Base-by-base conservation (phyloP, 768 basidiomycete species). In the Dacryopinax primogenitus region DNA sequence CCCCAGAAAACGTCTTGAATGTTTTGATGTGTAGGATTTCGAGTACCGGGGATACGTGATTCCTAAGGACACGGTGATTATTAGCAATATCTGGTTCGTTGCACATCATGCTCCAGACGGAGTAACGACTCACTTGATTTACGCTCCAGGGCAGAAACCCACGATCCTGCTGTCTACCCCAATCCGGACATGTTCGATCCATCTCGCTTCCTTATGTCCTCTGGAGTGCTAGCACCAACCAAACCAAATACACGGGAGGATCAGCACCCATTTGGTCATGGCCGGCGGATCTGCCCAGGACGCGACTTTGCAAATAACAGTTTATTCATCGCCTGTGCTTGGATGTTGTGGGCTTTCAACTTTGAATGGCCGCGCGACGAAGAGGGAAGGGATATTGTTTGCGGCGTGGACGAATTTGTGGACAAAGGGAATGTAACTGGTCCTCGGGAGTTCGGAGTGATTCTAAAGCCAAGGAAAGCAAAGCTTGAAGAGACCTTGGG, bases 261-360 rank as follows among this genome's bases (percentile, higher is more conserved):
- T 28, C 39, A 33, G 15, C 41, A 34, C 33, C 45, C 35, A 15
- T 35, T 47, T 51, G 66, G 61, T 28, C 51, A 62, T 62, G 64
- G 45, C 32, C 16, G 66, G 21, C 80, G 80, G 39, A 69, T 77
- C 61, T 85, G 84, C 68, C 83, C 83, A 3, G 83, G 84, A 9
- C 75, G 79, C 41, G 74, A 81, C 67, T 78, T 84, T 63, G 83
- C 81, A 1, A 80, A 83, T 63, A 68, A 74, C 3, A 78, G 74
- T 63, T 70, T 81, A 30, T 84, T 78, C 79, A 70, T 78, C 58
- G 77, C 79, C 41, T 76, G 77, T 13, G 76, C 80, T 0, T 75
- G 73, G 63, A 73, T 84, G 15, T 69, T 81, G 39, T 76, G 81
- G 16, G 73, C 78, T 12, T 76, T 84, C 69, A 74, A 81, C 66